These are phyloP conservation scores for Actinomortierella wolfii DNA, from an alignment of 371 early-diverging fungal genomes.

Conservation along the genomic window DNA sequence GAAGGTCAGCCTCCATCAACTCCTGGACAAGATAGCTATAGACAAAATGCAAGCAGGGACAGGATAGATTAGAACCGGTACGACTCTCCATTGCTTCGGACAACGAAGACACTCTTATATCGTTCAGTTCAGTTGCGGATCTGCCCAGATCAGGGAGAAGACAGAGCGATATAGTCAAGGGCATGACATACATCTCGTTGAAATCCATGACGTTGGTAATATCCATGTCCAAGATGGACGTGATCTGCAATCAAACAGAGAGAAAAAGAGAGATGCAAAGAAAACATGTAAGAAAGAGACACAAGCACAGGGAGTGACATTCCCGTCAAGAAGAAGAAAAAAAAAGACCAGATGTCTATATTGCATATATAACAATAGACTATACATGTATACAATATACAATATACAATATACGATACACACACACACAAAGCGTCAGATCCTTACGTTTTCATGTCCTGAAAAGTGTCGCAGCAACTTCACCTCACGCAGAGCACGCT, in stretches of 20 bases:
- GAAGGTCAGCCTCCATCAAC: slow-evolving; percentile 98
- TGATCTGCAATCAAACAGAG: slow-evolving; percentile 63
- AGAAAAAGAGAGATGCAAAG: background rate
- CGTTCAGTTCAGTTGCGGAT: background rate
- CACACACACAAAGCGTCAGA: too few relatives aligned
- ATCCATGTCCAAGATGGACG: slow-evolving; percentile 80
- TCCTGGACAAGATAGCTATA: slow-evolving; percentile 83
- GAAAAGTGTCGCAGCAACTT: slow-evolving; percentile 89
- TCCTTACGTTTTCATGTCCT: slow-evolving; percentile 86
- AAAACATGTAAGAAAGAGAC: slow-evolving; percentile 2
- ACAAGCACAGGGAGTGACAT: background rate
- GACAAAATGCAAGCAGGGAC: background rate
- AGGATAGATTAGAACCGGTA: background rate
- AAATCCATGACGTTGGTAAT: slow-evolving; percentile 68
- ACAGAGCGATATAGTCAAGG: background rate
- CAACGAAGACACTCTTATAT: background rate
- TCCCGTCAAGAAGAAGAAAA: background rate
- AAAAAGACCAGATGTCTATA: too few relatives aligned
- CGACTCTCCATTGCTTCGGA: background rate
- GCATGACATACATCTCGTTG: slow-evolving; percentile 77
- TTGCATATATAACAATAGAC: too few relatives aligned
- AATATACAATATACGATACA: slow-evolving; percentile 6
- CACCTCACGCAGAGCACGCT: slow-evolving; percentile 87
- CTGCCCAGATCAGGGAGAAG: background rate
- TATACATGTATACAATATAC: background rate